Evolutionary conservation across 805 yeast species (phyloP), one percentile per base, ranked within the genome.

Genomic region (Cyberlindnera euphorbiae): DNA sequence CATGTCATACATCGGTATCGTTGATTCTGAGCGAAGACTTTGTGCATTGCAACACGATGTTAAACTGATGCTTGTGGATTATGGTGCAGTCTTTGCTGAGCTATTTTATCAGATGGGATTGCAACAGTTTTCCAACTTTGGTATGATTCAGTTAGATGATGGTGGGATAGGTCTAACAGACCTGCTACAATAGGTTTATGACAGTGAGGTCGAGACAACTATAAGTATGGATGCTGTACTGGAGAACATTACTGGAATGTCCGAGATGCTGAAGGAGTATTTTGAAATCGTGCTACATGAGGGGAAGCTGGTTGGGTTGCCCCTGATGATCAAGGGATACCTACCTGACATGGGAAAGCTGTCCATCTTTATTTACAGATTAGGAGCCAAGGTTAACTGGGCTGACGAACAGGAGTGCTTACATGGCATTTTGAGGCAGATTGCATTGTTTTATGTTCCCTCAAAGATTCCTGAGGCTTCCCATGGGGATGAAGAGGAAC

Each of bases 41-140:
- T 79, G 83, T 11, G 82, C 95, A n/a, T 66, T 90, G 29, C 98
- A 93, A 55, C 73, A 79, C 53, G 96, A 82, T 48, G 82, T 88
- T 8, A 77, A 78, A 39, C 63, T 93, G 11, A 82, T 73, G 53
- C 59, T 93, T 17, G 77, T 90, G 14, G 96, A 90, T 58, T 93
- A 87, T 57, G 86, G 81, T 0, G 69, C 83, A 0, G 55, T 85
- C 1, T 66, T 80, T 19, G 59, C 62, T 41, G 86, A 84, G 43
- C 65, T 87, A 37, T 88, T 83, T 50, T 93, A 88, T 58, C 97
- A 93, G 50, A 61, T 83, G 5, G 87, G 83, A 0, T 59, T 93
- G 11, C 61, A 81, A 1, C 86, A 85, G 41, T 87, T 93, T 59
- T 74, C 82, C 28, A 89, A 88, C 52, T 90, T 77, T 60, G 97